Evolutionary conservation across 2,329 filamentous ascomycete species (phyloP).

Genomic region (Tolypocladium tropicale): DNA sequence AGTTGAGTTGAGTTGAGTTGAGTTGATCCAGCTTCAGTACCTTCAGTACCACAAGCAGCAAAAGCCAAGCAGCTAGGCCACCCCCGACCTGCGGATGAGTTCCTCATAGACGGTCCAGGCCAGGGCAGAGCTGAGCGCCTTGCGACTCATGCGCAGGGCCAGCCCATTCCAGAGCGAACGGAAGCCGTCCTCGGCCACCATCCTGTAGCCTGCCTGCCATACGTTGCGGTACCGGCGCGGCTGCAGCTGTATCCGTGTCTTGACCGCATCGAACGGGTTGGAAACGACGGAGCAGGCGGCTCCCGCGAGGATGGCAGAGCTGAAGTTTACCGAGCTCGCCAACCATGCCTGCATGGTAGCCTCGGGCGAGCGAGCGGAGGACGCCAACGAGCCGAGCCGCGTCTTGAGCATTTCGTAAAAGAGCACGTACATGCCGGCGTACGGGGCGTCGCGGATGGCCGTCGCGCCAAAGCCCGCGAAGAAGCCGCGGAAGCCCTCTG

Average conservation of each 20-base stretch:
- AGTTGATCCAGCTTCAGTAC: not conserved
- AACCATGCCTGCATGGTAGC: constrained; percentile 18
- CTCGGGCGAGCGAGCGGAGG: constrained; percentile 4
- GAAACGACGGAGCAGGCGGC: constrained; percentile 78
- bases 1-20: not conserved
- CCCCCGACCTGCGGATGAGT: constrained; percentile 53
- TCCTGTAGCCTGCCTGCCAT: constrained; percentile 62
- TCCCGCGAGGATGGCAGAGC: constrained; percentile 70
- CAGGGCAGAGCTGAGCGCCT: constrained; percentile 86
- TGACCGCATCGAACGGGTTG: constrained; percentile 94
- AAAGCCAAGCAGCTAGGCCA: not conserved
- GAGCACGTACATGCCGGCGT: constrained; percentile 87
- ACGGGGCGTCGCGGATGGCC: constrained; percentile 87
- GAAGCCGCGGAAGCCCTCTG: constrained; percentile 71
- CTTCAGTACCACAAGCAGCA: not conserved
- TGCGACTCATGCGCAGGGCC: constrained; percentile 76
- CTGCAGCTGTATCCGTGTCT: constrained; percentile 88
- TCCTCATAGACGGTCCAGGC: constrained; percentile 98
- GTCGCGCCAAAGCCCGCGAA: constrained; percentile 93
- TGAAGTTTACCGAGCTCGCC: constrained; percentile 68
- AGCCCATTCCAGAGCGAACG: constrained; percentile 78
- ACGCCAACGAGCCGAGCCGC: constrained; percentile 30
- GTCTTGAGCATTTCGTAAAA: constrained; percentile 83
- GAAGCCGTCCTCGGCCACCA: constrained; percentile 73
- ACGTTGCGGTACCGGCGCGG: constrained; percentile 76